Evolutionary conservation across 2,329 filamentous ascomycete genomes (phyloP), one percentile per base, ranked within the genome.

Genomic region (Lasiodiplodia sp.): DNA sequence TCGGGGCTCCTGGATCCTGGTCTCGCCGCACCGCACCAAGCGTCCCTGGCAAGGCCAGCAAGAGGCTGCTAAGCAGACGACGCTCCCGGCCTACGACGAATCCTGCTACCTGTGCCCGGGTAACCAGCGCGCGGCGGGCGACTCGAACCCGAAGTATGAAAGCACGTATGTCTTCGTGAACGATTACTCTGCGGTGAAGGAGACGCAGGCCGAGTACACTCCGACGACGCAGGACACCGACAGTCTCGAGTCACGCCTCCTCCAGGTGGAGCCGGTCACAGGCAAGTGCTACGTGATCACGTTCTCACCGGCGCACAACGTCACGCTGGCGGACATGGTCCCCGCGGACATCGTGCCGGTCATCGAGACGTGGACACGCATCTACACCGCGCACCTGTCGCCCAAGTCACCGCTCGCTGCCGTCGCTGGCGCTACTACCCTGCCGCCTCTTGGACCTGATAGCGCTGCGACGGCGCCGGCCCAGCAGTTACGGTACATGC

Each of bases 241-340:
- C 71, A 83, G 86, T 74, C 84, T 94, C 40, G 89, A 92, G 63
- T 90, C 90, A 8, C 84, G 91, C 37, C 88, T 99, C 49, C 88
- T 99, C 47, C 89, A 89, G 74, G 95, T 93, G 28, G 89, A 96
- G 77, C 86, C 93, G 10, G 94, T 97, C 68, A 97, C 92, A 63
- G 96, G 96, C 71, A 95, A 95, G 83, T 99, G 96, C 84, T 98
- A 97, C 80, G 96, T 99, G 68, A 87, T 99, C 66, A 97, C 94
- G 68, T 99, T 99, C 82, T 96, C 94, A 8, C 89, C 93, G 2
- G 89, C 90, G 72, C 96, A 99, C 81, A 92, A 97, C 79, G 83
- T 96, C 70, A 99, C 96, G 2, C 88, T 99, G 34, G 95, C 96
- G 71, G 96, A 99, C 78, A 92, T 99, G 86, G 82, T 89, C 0